Evolutionary conservation across 305 asterid genomes (phyloP).

Genomic region (Fraxinus nigra): DNA sequence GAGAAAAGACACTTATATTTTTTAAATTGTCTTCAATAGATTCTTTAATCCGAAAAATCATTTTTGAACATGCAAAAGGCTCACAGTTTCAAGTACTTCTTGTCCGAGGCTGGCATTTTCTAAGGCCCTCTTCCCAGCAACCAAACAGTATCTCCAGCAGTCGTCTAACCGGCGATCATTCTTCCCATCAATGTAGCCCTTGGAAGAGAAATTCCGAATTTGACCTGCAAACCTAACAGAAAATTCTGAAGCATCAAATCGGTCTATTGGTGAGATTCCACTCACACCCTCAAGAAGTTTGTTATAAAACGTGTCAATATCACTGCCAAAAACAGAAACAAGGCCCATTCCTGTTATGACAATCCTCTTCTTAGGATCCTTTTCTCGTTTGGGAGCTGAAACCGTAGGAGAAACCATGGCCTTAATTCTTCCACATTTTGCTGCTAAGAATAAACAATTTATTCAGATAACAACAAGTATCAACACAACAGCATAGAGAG

Average conservation of each 20-base stretch:
- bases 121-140: conserved; percentile 60
- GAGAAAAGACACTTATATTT: no score
- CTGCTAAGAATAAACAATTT: conserved; percentile 10
- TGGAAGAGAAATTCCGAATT: conserved; percentile 54
- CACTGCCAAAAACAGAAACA: conserved; percentile 67
- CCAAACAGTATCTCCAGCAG: conserved; percentile 58
- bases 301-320: conserved; percentile 44
- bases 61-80: neutral
- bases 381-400: conserved; percentile 55
- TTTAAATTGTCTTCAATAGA: no score
- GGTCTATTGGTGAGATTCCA: conserved; percentile 56
- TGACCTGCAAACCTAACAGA: conserved; percentile 51
- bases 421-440: conserved; percentile 37
- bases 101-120: conserved; percentile 52
- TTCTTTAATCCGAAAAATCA: no score
- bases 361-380: conserved; percentile 57
- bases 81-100: conserved; percentile 26
- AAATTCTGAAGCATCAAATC: conserved; percentile 59
- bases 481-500: neutral
- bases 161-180: conserved; percentile 56
- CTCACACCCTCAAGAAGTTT: conserved; percentile 60
- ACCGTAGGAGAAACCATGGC: conserved; percentile 40
- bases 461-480: neutral
- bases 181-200: conserved; percentile 61
- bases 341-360: conserved; percentile 66